Conservation (phyloP, 1,284 basidiomycete genomes). For the Trametes hirsuta region DNA sequence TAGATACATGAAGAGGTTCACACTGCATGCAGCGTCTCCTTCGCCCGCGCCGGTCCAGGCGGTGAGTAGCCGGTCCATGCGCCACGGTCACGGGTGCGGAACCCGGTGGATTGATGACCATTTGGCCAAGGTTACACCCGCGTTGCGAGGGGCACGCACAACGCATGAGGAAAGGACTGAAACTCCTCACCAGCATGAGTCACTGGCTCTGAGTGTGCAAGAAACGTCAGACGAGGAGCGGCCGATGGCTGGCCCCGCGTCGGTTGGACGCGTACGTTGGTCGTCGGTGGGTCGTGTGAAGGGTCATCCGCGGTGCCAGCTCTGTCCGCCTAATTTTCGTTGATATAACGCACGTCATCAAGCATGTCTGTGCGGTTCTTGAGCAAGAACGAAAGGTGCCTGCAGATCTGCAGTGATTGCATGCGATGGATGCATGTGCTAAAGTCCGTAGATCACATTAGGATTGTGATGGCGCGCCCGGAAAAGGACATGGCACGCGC, state of each 20-base stretch:
- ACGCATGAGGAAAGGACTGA: background rate
- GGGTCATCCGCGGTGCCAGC: background rate
- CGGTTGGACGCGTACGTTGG: background rate
- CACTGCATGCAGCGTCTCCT: background rate
- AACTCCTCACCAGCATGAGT: background rate
- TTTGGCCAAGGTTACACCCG: background rate
- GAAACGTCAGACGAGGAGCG: background rate
- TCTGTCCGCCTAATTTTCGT: background rate
- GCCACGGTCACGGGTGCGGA: background rate
- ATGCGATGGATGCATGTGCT: conserved; percentile 14
- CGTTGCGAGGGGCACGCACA: background rate
- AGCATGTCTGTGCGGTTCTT: background rate
- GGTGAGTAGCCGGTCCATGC: background rate
- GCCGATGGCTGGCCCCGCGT: background rate
- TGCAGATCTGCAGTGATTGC: conserved; percentile 27
- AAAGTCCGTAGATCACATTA: conserved; percentile 19
- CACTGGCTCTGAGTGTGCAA: background rate
- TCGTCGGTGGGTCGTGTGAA: background rate
- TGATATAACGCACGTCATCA: background rate
- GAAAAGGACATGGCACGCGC: background rate
- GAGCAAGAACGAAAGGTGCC: conserved; percentile 9
- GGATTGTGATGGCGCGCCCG: conserved; percentile 2
- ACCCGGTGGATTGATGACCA: background rate
- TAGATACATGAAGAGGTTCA: background rate
- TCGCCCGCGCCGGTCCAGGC: background rate